phyloP scores from a whole-genome alignment of 73 alveolate genomes.

The Effrenium voratum region DNA sequence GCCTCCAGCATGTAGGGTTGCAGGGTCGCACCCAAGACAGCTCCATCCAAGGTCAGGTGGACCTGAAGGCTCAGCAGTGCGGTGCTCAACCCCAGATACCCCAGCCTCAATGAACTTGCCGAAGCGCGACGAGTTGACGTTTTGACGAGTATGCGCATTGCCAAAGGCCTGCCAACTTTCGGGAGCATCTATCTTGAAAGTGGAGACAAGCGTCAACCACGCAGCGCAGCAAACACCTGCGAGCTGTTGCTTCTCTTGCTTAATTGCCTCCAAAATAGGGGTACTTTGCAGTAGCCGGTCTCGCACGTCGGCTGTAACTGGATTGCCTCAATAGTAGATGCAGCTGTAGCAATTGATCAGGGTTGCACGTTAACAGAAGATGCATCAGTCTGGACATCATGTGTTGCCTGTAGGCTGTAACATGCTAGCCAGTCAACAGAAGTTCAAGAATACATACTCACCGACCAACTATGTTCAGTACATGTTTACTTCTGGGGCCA shows the following conservation, averaged over 20 bases:
- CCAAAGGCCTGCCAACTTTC: conserved; percentile 99
- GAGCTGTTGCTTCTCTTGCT: conserved; percentile 96
- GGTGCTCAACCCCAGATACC: background rate
- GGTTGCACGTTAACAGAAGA: no score
- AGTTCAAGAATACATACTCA: background rate
- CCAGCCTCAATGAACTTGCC: conserved; percentile 98
- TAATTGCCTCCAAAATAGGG: conserved; percentile 78
- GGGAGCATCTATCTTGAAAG: no score
- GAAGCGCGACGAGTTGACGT: conserved; percentile 98
- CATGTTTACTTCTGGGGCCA: background rate
- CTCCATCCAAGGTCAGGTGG: conserved; percentile 28
- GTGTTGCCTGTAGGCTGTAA: background rate
- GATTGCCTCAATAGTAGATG: conserved; percentile 26
- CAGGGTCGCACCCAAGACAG: conserved; percentile 75
- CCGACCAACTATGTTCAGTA: background rate
- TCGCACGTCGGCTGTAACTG: conserved; percentile 63
- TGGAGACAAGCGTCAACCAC: no score
- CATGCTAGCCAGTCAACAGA: background rate
- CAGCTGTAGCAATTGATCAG: background rate
- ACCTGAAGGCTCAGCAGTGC: conserved; percentile 5
- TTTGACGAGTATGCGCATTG: conserved; percentile 98
- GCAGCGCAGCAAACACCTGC: conserved; percentile 97
- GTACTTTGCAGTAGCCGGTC: conserved; percentile 85
- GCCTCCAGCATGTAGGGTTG: conserved; percentile 93
- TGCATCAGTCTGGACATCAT: background rate